Evolutionary conservation across 148 eudicot species (phyloP).

Genomic region (Spergularia marina): DNA sequence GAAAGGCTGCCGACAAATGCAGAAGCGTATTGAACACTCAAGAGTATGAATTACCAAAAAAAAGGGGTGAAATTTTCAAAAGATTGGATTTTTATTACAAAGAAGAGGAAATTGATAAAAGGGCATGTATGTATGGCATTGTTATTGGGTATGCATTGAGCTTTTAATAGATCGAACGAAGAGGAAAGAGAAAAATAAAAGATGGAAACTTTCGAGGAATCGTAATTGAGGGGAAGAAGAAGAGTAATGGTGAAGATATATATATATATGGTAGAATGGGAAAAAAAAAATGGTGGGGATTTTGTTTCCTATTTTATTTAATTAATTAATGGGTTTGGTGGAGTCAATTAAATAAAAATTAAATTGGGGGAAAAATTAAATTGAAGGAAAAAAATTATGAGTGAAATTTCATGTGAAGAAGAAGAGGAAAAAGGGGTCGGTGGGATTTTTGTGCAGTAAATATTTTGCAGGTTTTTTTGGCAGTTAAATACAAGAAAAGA

Average conservation of each 20-base stretch:
- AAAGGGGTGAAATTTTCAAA: too few species aligned
- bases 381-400: too few species aligned
- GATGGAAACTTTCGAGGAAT: conserved; percentile 3
- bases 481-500: too few species aligned
- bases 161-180: not conserved
- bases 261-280: not conserved
- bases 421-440: too few species aligned
- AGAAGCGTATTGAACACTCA: too few species aligned
- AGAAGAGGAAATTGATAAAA: not conserved
- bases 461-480: too few species aligned
- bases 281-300: not conserved
- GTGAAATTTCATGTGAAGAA: too few species aligned
- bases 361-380: not conserved
- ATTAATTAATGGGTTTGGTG: not conserved
- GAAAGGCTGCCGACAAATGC: too few species aligned
- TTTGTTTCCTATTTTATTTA: not conserved
- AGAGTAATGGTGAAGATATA: conserved; percentile 7
- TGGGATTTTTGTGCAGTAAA: too few species aligned
- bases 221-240: not conserved
- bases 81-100: not conserved
- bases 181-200: not conserved
- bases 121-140: conserved; percentile 11
- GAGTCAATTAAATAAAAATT: not conserved
- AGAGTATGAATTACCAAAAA: too few species aligned
- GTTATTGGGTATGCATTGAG: not conserved